phyloP scores from a whole-genome alignment of 768 basidiomycete species.

The Russula abietina region DNA sequence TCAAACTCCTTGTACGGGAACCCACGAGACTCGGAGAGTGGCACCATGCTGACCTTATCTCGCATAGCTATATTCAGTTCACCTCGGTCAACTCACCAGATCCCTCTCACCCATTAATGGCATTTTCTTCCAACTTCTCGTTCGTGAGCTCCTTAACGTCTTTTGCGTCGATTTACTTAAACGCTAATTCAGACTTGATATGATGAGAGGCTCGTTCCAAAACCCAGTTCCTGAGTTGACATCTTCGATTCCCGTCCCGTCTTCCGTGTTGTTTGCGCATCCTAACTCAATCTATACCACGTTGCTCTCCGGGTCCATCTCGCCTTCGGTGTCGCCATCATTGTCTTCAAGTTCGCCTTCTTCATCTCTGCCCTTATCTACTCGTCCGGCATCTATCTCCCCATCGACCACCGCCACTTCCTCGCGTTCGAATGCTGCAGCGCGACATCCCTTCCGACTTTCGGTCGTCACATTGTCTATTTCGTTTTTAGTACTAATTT shows the following conservation, averaged over 20 bases:
- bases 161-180: slow-evolving; percentile 2
- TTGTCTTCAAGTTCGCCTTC: background rate
- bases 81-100: slow-evolving; percentile 28
- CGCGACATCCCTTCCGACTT: background rate
- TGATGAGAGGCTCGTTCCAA: slow-evolving; percentile 56
- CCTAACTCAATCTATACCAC: slow-evolving; percentile 11
- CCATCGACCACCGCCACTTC: background rate
- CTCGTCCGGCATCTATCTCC: background rate
- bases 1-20: slow-evolving; percentile 47
- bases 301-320: background rate
- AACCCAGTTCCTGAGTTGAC: slow-evolving; percentile 46
- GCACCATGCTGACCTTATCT: slow-evolving; percentile 1
- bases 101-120: slow-evolving; percentile 33
- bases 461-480: background rate
- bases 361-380: background rate
- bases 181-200: slow-evolving; percentile 38
- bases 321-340: background rate
- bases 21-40: background rate
- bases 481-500: background rate
- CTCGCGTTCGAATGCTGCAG: slow-evolving; percentile 3
- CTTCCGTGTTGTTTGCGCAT: slow-evolving; percentile 30
- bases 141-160: slow-evolving; percentile 29
- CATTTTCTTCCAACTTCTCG: slow-evolving; percentile 54
- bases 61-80: slow-evolving; percentile 56
- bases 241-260: slow-evolving; percentile 37